These are phyloP conservation scores for Adansonia gregorii DNA, from an alignment of 441 rosid genomes.

Conservation along the genomic window DNA sequence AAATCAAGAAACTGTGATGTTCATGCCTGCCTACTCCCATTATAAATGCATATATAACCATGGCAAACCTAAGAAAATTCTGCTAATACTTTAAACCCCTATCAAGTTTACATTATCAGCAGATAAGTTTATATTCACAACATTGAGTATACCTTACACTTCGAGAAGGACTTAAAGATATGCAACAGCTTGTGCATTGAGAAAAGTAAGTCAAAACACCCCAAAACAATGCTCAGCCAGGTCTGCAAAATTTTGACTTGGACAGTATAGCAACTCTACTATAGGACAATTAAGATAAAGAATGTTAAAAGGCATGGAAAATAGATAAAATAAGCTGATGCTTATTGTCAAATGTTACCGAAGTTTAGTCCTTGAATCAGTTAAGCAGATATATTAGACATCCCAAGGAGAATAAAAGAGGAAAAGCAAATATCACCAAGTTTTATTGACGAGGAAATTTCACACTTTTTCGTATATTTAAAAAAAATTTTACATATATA, in stretches of 20 bases:
- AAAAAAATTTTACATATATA: too few species aligned
- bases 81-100: not conserved
- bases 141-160: not conserved
- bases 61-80: not conserved
- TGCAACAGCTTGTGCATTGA: not conserved
- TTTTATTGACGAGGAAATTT: slow-evolving; percentile 50
- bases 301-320: slow-evolving; percentile 7
- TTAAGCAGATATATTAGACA: slow-evolving; percentile 23
- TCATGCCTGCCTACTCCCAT: not conserved
- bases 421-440: slow-evolving; percentile 17
- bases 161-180: not conserved
- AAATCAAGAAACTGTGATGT: not conserved
- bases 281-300: slow-evolving; percentile 38
- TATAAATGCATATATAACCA: not conserved
- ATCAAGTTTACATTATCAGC: not conserved
- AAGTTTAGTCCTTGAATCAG: slow-evolving; percentile 31
- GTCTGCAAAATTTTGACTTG: not conserved
- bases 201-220: not conserved
- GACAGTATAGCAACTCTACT: slow-evolving; percentile 23
- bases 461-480: slow-evolving; percentile 18
- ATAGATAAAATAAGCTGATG: slow-evolving; percentile 24
- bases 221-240: not conserved
- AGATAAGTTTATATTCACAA: not conserved
- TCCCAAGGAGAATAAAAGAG: slow-evolving; percentile 18
- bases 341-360: slow-evolving; percentile 18